Evolutionary conservation across 2,329 filamentous ascomycete genomes (phyloP).

Genomic region (Penicillium sp.): DNA sequence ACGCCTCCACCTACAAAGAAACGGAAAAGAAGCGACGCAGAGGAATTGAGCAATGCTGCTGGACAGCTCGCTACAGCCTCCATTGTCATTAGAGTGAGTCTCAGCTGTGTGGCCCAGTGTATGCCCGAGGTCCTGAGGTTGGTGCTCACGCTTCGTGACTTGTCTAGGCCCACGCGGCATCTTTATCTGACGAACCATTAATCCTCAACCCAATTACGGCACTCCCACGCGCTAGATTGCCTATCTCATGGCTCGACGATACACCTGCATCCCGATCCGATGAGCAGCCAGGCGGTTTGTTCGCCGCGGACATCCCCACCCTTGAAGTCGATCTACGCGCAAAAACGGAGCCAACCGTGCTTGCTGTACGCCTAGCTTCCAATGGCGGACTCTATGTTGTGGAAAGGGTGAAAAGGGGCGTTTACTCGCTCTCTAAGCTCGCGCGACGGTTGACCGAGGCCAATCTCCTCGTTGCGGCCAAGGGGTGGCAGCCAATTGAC

Average conservation of each 20-base stretch:
- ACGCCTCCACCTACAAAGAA: conserved; percentile 31
- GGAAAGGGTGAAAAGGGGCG: conserved; percentile 38
- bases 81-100: conserved; percentile 35
- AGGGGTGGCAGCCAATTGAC: conserved; percentile 26
- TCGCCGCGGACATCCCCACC: conserved; percentile 36
- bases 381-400: conserved; percentile 37
- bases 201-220: conserved; percentile 36
- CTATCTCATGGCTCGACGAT: conserved; percentile 42
- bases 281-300: conserved; percentile 36
- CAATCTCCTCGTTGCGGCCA: conserved; percentile 39
- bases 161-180: conserved; percentile 35
- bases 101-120: neutral
- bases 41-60: conserved; percentile 18
- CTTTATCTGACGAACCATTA: conserved; percentile 35
- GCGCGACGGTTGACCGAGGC: conserved; percentile 36
- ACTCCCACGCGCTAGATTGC: conserved; percentile 37
- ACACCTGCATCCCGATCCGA: conserved; percentile 25
- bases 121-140: neutral
- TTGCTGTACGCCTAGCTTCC: conserved; percentile 32
- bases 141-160: conserved; percentile 7
- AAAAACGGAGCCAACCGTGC: conserved; percentile 29
- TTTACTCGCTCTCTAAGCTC: conserved; percentile 41
- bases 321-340: conserved; percentile 32
- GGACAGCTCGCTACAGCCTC: conserved; percentile 21
- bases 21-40: conserved; percentile 28